phyloP scores from a whole-genome alignment of 331 rosid species.

The Cydonia oblonga region DNA sequence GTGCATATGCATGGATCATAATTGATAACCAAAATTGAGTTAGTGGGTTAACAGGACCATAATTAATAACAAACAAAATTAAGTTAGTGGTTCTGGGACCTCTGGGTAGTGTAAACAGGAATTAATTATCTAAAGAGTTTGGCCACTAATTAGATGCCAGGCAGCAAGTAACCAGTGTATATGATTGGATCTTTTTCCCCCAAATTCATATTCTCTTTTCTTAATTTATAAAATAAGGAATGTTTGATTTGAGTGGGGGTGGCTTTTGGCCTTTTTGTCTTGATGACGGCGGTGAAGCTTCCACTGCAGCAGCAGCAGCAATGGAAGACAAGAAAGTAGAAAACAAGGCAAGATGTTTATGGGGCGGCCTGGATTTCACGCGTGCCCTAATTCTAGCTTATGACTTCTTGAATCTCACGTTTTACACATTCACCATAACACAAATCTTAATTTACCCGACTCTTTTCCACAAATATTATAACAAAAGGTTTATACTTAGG shows the following conservation, averaged over 20 bases:
- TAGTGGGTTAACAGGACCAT: neutral
- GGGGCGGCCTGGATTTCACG: constrained; percentile 37
- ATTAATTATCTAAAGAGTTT: neutral
- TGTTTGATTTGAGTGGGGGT: neutral
- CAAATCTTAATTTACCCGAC: neutral
- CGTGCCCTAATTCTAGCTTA: constrained; percentile 34
- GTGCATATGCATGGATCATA: no score
- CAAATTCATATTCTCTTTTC: neutral
- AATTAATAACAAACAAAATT: neutral
- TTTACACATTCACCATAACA: neutral
- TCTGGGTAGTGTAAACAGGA: neutral
- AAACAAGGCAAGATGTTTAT: neutral
- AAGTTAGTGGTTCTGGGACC: neutral
- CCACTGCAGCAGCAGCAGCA: constrained; percentile 4
- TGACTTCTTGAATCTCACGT: constrained; percentile 17
- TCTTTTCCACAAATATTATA: neutral
- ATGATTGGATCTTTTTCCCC: neutral
- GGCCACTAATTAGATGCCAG: neutral
- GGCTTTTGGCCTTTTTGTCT: constrained; percentile 9
- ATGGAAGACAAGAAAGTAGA: constrained; percentile 6
- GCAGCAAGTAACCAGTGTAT: neutral
- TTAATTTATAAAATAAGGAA: neutral
- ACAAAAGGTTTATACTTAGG: neutral
- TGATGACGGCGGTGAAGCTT: constrained; percentile 8
- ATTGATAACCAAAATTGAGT: neutral